Conservation (phyloP, 257 asterid species). For the Lithospermum erythrorhizon region DNA sequence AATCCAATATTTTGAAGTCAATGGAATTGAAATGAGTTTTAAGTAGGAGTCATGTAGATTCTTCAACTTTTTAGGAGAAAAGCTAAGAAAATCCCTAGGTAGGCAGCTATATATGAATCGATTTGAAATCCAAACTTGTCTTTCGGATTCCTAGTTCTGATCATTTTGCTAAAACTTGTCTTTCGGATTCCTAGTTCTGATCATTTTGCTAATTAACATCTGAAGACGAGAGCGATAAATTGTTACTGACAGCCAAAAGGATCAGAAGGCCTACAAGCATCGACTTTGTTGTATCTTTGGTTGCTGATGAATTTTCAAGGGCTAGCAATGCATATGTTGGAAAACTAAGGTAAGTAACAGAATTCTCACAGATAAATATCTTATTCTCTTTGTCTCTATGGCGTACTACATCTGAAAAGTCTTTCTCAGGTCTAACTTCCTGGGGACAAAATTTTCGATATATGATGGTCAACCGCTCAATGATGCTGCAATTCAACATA, state of each 20-base stretch:
- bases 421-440: conserved; percentile 69
- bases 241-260: conserved; percentile 71
- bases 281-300: conserved; percentile 72
- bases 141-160: conserved; percentile 6
- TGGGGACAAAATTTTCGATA: conserved; percentile 83
- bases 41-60: too few relatives aligned
- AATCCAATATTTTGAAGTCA: too few relatives aligned
- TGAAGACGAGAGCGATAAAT: conserved; percentile 59
- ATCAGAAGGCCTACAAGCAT: conserved; percentile 78
- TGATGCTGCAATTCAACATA: conserved; percentile 31
- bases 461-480: conserved; percentile 70
- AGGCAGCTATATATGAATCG: too few relatives aligned
- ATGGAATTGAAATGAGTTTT: too few relatives aligned
- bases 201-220: conserved; percentile 39
- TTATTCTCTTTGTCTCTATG: conserved; percentile 1
- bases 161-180: conserved; percentile 8
- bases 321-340: conserved; percentile 88
- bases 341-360: conserved; percentile 48
- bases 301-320: conserved; percentile 72
- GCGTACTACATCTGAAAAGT: background rate
- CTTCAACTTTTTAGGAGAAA: too few relatives aligned
- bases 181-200: conserved; percentile 6
- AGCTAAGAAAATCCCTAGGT: too few relatives aligned
- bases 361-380: background rate
- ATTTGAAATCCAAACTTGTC: too few relatives aligned